These are phyloP conservation scores for Artemisia princeps DNA, from an alignment of 140 eudicot species.

Conservation along the genomic window DNA sequence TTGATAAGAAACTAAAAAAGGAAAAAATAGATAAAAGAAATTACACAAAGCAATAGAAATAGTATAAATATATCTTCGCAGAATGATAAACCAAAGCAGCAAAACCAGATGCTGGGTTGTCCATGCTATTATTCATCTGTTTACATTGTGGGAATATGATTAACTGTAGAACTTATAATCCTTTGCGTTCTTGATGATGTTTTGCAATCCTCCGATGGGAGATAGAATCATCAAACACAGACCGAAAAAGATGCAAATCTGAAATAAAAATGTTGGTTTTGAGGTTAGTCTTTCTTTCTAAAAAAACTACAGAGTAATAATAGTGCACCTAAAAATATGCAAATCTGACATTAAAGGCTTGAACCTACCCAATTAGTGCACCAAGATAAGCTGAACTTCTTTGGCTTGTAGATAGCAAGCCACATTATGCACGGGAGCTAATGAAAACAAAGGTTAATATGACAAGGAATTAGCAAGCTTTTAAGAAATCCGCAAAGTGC, in stretches of 20 bases:
- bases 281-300: neutral
- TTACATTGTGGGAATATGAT: constrained; percentile 14
- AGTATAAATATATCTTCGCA: constrained; percentile 18
- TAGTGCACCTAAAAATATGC: no score
- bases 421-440: constrained; percentile 75
- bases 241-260: constrained; percentile 66
- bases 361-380: constrained; percentile 57
- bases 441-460: neutral
- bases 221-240: constrained; percentile 56
- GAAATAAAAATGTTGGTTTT: constrained; percentile 17
- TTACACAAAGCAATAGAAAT: constrained; percentile 5
- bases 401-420: constrained; percentile 65
- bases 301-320: neutral
- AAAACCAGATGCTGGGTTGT: constrained; percentile 13
- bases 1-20: neutral
- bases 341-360: neutral
- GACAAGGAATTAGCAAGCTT: constrained; percentile 7
- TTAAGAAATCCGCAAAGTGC: neutral
- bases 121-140: constrained; percentile 21
- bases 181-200: constrained; percentile 50
- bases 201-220: constrained; percentile 65
- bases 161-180: constrained; percentile 46
- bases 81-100: constrained; percentile 20
- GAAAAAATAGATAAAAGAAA: constrained; percentile 9
- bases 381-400: constrained; percentile 60